These are phyloP conservation scores for Colletotrichum sublineola DNA, from an alignment of 2,329 filamentous ascomycete species.

Conservation along the genomic window DNA sequence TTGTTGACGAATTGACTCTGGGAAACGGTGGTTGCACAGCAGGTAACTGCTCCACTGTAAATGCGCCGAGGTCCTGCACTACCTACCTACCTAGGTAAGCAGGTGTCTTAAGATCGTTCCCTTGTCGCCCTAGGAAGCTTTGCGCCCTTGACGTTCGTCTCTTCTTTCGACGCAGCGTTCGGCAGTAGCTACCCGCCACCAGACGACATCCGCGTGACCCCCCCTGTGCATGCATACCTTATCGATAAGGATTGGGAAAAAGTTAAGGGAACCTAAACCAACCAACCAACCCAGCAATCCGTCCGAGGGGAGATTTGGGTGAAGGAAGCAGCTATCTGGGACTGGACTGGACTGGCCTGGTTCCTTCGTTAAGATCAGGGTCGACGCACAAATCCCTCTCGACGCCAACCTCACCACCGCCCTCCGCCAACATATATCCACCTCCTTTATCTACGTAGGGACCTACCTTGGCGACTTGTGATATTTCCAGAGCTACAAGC, in stretches of 20 bases:
- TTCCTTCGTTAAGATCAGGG: slow-evolving; percentile 21
- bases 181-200: slow-evolving; percentile 17
- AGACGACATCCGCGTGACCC: slow-evolving; percentile 30
- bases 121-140: slow-evolving; percentile 11
- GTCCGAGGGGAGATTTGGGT: slow-evolving; percentile 33
- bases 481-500: background rate
- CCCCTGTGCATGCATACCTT: slow-evolving; percentile 22
- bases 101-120: background rate
- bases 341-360: slow-evolving; percentile 27
- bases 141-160: slow-evolving; percentile 35
- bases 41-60: background rate
- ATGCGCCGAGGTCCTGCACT: no score
- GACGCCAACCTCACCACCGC: slow-evolving; percentile 16
- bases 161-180: slow-evolving; percentile 13
- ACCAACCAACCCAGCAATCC: slow-evolving; percentile 30
- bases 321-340: slow-evolving; percentile 34
- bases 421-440: slow-evolving; percentile 3
- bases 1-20: background rate
- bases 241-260: slow-evolving; percentile 40
- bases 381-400: slow-evolving; percentile 27
- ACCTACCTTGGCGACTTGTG: slow-evolving; percentile 14
- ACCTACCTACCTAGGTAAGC: no score
- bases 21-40: background rate
- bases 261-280: slow-evolving; percentile 41
- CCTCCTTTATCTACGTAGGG: background rate